A percentile compares a stretch with the other conserved stretches of the same genome.
Evolutionary conservation across 1,284 basidiomycete genomes (phyloP).

Genomic region (Pseudozyma pruni): DNA sequence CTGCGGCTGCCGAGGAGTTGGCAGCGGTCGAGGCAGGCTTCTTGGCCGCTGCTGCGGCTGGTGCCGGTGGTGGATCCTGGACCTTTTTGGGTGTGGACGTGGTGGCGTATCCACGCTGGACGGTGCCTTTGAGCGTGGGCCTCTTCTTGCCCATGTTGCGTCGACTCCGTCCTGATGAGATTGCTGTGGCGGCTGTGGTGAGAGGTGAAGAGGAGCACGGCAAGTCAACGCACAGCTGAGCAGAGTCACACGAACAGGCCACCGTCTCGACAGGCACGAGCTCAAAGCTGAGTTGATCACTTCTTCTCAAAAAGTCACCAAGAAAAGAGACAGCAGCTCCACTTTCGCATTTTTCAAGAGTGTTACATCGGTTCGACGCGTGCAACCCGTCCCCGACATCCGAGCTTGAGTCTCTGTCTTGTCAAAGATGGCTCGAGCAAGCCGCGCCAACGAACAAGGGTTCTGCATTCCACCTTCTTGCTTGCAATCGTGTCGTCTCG

Average conservation of each 20-base stretch:
- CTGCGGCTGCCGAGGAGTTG: constrained; percentile 47
- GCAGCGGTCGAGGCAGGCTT: constrained; percentile 62
- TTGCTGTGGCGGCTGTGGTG: no score
- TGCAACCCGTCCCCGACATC: constrained; percentile 7
- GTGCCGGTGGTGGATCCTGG: constrained; percentile 68
- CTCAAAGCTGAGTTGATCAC: constrained; percentile 9
- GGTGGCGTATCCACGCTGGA: constrained; percentile 66
- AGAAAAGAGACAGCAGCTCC: constrained; percentile 20
- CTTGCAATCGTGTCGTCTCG: background rate
- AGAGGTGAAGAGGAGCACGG: no score
- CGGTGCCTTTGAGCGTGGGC: constrained; percentile 58
- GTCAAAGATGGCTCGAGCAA: constrained; percentile 23
- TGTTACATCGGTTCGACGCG: constrained; percentile 15
- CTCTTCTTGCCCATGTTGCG: constrained; percentile 61
- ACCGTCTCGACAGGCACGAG: background rate
- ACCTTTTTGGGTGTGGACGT: constrained; percentile 82
- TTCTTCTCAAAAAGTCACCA: constrained; percentile 29
- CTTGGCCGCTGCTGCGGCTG: constrained; percentile 33
- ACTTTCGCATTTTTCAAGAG: constrained; percentile 6
- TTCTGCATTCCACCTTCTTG: background rate
- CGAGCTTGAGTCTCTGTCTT: constrained; percentile 12
- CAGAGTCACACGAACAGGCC: constrained; percentile 12
- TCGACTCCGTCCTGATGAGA: no score
- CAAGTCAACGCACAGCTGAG: no score
- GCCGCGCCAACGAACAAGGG: constrained; percentile 8